Conservation (phyloP, 1,284 basidiomycete genomes). For the Earliella scabrosa region DNA sequence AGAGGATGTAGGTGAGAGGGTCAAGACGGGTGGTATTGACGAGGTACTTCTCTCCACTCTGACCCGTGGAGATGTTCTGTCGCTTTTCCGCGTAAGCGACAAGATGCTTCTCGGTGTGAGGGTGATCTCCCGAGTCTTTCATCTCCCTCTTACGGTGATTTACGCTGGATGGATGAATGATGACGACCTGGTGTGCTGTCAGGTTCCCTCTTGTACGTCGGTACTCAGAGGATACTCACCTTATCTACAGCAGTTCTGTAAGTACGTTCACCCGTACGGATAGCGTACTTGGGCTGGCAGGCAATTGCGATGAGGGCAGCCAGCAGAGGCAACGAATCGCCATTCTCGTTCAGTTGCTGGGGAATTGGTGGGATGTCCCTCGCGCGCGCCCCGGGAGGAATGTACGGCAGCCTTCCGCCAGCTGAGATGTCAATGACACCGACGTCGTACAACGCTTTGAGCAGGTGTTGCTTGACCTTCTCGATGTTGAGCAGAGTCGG, state of each 20-base stretch:
- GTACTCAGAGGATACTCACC: constrained; percentile 46
- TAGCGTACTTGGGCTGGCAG: constrained; percentile 92
- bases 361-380: constrained; percentile 53
- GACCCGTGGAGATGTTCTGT: constrained; percentile 64
- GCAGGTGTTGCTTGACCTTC: constrained; percentile 83
- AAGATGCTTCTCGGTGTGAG: constrained; percentile 73
- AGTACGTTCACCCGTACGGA: constrained; percentile 74
- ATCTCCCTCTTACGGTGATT: constrained; percentile 76
- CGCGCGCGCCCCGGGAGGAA: constrained; percentile 28
- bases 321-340: constrained; percentile 79
- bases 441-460: constrained; percentile 79
- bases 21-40: constrained; percentile 88
- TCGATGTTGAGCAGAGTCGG: constrained; percentile 84
- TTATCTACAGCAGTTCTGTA: constrained; percentile 88
- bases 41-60: constrained; percentile 69
- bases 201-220: background rate
- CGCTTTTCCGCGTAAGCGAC: constrained; percentile 89
- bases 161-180: constrained; percentile 89
- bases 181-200: constrained; percentile 49
- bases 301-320: constrained; percentile 88
- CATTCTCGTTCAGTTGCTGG: constrained; percentile 74
- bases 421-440: constrained; percentile 84
- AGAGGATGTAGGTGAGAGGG: constrained; percentile 90
- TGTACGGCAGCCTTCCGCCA: constrained; percentile 49
- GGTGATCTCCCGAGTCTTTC: constrained; percentile 42